A percentile compares a stretch with the other conserved stretches of the same genome.
Conservation (phyloP, 208 protist genomes). For the Leishmania arabica region DNA sequence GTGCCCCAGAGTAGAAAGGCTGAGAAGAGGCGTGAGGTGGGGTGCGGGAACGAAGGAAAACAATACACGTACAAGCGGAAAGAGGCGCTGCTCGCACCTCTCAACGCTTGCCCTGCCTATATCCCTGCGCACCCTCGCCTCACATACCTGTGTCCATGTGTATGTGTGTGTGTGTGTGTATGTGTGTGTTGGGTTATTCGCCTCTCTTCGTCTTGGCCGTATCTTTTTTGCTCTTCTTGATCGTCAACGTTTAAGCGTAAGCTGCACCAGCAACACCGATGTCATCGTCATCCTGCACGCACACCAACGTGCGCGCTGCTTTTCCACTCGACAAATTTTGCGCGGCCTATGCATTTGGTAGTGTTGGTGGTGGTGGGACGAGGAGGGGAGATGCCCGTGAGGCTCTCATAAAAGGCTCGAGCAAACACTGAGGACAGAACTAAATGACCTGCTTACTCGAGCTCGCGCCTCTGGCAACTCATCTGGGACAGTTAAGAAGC, state of each 20-base stretch:
- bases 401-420: neutral
- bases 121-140: neutral
- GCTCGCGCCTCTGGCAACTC: neutral
- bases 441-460: neutral
- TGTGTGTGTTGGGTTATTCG: too few relatives aligned
- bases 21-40: neutral
- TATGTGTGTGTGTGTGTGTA: neutral
- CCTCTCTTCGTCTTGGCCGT: neutral
- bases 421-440: neutral
- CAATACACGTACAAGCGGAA: neutral
- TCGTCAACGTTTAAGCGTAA: slow-evolving; percentile 1
- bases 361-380: too few relatives aligned
- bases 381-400: neutral
- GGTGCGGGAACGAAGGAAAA: neutral
- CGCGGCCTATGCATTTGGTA: neutral
- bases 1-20: slow-evolving; percentile 47
- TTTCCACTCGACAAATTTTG: neutral
- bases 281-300: neutral
- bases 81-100: neutral
- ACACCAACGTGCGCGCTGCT: neutral
- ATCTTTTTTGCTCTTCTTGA: neutral
- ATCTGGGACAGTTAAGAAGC: neutral
- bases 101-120: neutral
- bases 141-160: too few relatives aligned
- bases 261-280: neutral